These are phyloP conservation scores for Rhynchospora pubera DNA, from an alignment of 176 grass and related monocot species.

Conservation along the genomic window DNA sequence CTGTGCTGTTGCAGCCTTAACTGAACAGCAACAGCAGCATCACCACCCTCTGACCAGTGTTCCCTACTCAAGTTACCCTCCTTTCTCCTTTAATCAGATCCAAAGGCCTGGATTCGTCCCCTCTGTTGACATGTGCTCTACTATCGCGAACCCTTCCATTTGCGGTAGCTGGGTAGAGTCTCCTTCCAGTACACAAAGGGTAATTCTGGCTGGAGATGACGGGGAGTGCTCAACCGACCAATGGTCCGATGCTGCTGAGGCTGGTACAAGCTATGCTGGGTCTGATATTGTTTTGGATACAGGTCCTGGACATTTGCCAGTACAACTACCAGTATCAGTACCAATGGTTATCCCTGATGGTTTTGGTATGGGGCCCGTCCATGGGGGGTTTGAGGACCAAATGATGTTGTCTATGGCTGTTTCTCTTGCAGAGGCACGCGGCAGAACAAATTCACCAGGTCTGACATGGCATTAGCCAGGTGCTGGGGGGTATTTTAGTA, in stretches of 20 bases:
- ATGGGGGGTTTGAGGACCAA: conserved; percentile 70
- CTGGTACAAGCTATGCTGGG: conserved; percentile 64
- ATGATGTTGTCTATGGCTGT: conserved; percentile 94
- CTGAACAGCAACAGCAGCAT: conserved; percentile 51
- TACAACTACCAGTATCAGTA: conserved; percentile 34
- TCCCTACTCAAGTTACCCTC: conserved; percentile 9
- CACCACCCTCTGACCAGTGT: conserved; percentile 11
- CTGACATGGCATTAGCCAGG: conserved; percentile 61
- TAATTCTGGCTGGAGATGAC: conserved; percentile 45
- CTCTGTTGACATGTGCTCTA: conserved; percentile 21
- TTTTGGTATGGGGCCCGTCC: conserved; percentile 27
- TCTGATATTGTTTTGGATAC: conserved; percentile 61
- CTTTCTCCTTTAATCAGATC: conserved; percentile 19
- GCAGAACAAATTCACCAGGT: conserved; percentile 54
- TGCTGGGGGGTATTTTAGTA: conserved; percentile 27
- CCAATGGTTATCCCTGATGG: conserved; percentile 30
- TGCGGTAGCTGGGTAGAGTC: conserved; percentile 47
- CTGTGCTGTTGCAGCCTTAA: conserved; percentile 72
- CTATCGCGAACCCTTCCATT: conserved; percentile 1
- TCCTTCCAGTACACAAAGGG: conserved; percentile 43
- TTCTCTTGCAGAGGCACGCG: conserved; percentile 68
- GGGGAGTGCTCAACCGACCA: conserved; percentile 75
- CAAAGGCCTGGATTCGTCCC: conserved; percentile 17
- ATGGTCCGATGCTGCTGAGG: conserved; percentile 77
- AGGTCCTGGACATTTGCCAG: neutral